Percentiles rank a stretch among this genome's conserved stretches.
Evolutionary conservation across 495 filamentous ascomycete genomes (phyloP).

Genomic region (Penicillium macrosclerotiorum): DNA sequence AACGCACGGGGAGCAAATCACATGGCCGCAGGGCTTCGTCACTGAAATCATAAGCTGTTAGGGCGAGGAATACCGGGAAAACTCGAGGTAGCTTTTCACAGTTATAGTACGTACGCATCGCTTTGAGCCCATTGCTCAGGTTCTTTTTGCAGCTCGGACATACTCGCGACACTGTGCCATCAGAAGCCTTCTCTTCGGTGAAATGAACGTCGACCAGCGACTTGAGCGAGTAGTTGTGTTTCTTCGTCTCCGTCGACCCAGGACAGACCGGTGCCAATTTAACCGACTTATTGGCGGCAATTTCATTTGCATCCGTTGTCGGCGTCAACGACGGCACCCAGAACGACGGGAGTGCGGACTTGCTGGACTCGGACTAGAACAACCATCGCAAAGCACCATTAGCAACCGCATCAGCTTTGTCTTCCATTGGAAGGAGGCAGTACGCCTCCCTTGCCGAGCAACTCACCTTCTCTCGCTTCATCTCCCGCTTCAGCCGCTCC

Average conservation of each 20-base stretch:
- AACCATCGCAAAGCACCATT: slow-evolving; percentile 2
- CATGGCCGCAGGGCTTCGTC: slow-evolving; percentile 91
- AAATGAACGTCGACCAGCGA: slow-evolving; percentile 78
- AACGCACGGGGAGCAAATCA: slow-evolving; percentile 85
- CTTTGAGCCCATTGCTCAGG: slow-evolving; percentile 78
- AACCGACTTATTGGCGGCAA: slow-evolving; percentile 52
- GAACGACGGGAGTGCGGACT: slow-evolving; percentile 82
- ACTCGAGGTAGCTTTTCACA: too few relatives aligned
- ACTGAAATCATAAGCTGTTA: slow-evolving; percentile 36
- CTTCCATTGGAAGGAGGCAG: too few relatives aligned
- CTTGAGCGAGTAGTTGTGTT: slow-evolving; percentile 81
- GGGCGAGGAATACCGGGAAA: not conserved
- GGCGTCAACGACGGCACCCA: slow-evolving; percentile 91
- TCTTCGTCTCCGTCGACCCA: slow-evolving; percentile 63
- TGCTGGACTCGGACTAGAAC: slow-evolving; percentile 48
- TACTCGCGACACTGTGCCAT: slow-evolving; percentile 56
- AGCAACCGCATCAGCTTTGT: too few relatives aligned
- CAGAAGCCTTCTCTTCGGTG: slow-evolving; percentile 60
- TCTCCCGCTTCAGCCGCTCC: slow-evolving; percentile 61
- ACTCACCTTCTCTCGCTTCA: slow-evolving; percentile 73
- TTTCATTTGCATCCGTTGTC: slow-evolving; percentile 46
- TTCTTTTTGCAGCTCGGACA: slow-evolving; percentile 90
- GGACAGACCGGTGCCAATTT: slow-evolving; percentile 81
- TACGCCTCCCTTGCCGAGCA: too few relatives aligned
- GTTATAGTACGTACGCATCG: slow-evolving; percentile 66